Percentiles rank a stretch among this genome's conserved stretches.
Conservation (phyloP, 148 eudicot genomes). For the Cornus controversa region DNA sequence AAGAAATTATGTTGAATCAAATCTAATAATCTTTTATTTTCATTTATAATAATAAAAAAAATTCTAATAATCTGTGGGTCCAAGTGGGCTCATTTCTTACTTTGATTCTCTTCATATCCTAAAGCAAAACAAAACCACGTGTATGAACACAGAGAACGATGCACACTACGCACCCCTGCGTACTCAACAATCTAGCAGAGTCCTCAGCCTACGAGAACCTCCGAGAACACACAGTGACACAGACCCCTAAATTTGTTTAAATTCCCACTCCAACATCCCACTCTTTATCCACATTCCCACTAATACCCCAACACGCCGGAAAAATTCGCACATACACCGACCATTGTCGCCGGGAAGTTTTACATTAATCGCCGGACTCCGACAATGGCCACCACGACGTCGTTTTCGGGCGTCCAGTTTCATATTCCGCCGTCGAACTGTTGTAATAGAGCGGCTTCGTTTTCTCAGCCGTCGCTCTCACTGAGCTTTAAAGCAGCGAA, state of each 20-base stretch:
- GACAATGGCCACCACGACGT: constrained; percentile 33
- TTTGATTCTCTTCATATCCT: no score
- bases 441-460: constrained; percentile 20
- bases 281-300: neutral
- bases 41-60: no score
- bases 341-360: neutral
- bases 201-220: neutral
- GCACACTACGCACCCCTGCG: neutral
- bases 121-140: constrained; percentile 7
- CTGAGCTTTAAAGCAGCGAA: constrained; percentile 20
- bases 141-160: constrained; percentile 7
- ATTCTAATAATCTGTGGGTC: no score
- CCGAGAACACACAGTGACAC: neutral
- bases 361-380: neutral
- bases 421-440: constrained; percentile 11
- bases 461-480: constrained; percentile 33
- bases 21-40: no score
- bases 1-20: no score
- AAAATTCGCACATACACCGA: neutral
- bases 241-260: neutral
- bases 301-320: neutral
- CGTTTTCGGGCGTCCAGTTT: constrained; percentile 26
- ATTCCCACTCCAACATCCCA: constrained; percentile 10
- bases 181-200: neutral
- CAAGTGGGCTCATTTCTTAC: no score